phyloP scores from a whole-genome alignment of 345 rosid species.

The Ceriops decandra region DNA sequence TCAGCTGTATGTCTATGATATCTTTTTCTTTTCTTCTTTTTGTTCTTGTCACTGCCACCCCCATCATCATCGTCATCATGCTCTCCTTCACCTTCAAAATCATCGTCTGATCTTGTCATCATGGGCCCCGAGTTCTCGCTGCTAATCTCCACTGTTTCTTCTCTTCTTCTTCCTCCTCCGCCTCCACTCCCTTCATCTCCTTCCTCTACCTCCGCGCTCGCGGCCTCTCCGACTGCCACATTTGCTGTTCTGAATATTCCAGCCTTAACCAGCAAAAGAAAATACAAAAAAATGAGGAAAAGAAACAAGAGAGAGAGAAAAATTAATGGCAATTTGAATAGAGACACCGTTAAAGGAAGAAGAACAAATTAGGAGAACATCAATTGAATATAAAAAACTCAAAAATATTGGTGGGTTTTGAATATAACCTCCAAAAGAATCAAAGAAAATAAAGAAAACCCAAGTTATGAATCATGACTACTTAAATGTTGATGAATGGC shows the following conservation, averaged over 20 bases:
- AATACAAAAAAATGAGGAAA: not conserved
- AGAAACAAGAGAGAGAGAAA: not conserved
- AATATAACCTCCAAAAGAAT: not conserved
- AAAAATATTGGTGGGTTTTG: not conserved
- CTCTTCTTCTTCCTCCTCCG: conserved; percentile 41
- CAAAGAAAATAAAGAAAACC: not conserved
- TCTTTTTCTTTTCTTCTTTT: conserved; percentile 92
- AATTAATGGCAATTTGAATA: not conserved
- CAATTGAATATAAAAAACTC: too few species aligned
- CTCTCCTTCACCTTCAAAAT: conserved; percentile 55
- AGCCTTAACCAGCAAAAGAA: conserved; percentile 44
- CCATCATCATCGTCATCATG: conserved; percentile 47
- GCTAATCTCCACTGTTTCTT: conserved; percentile 79
- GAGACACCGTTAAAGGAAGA: too few species aligned
- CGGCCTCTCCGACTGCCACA: conserved; percentile 30
- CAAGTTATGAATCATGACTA: not conserved
- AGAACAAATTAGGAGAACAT: too few species aligned
- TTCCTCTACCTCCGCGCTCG: conserved; percentile 55
- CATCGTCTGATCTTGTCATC: conserved; percentile 84
- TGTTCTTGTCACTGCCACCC: conserved; percentile 39
- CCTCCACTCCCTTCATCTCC: conserved; percentile 63
- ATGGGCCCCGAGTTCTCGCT: conserved; percentile 87
- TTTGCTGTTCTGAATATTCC: conserved; percentile 79
- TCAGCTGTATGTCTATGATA: conserved; percentile 92
- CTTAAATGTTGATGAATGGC: too few species aligned